Conservation (phyloP, 768 basidiomycete genomes). For the Psilocybe azurescens region DNA sequence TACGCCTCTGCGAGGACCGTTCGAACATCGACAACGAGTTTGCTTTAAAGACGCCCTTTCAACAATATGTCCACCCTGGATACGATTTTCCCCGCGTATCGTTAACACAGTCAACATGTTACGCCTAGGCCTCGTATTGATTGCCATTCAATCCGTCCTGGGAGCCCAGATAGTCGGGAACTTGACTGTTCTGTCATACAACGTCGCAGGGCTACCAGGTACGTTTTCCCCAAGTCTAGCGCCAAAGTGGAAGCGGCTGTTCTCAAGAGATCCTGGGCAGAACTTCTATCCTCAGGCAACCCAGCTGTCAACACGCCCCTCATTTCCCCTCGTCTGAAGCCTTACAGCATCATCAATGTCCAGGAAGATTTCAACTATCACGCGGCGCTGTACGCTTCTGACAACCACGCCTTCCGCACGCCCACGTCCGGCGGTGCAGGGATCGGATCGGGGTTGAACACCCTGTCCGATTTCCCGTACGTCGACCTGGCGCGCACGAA, state of each 20-base stretch:
- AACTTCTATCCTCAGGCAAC: conserved; percentile 33
- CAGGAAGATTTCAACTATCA: conserved; percentile 47
- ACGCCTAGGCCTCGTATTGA: conserved; percentile 5
- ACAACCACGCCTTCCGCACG: conserved; percentile 41
- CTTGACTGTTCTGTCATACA: conserved; percentile 34
- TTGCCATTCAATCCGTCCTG: conserved; percentile 10
- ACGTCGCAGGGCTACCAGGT: conserved; percentile 41
- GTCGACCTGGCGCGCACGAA: conserved; percentile 36
- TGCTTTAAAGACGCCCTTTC: not conserved
- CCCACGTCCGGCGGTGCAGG: conserved; percentile 40
- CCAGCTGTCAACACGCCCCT: conserved; percentile 34
- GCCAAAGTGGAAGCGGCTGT: not conserved
- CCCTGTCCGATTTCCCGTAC: conserved; percentile 39
- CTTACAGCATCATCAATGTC: conserved; percentile 38
- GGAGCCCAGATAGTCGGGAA: conserved; percentile 30
- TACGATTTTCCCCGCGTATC: not conserved
- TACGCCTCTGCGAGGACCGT: not conserved
- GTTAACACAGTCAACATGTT: conserved; percentile 1
- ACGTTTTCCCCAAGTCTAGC: conserved; percentile 1
- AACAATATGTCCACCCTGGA: too few relatives aligned
- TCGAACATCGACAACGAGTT: not conserved
- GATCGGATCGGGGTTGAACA: conserved; percentile 42
- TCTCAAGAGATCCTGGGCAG: conserved; percentile 15
- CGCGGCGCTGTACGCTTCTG: conserved; percentile 37
- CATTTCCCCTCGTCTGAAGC: conserved; percentile 35